These are phyloP conservation scores for Gracilaria gracilis DNA, from an alignment of 23 red algal genomes.

Conservation along the genomic window DNA sequence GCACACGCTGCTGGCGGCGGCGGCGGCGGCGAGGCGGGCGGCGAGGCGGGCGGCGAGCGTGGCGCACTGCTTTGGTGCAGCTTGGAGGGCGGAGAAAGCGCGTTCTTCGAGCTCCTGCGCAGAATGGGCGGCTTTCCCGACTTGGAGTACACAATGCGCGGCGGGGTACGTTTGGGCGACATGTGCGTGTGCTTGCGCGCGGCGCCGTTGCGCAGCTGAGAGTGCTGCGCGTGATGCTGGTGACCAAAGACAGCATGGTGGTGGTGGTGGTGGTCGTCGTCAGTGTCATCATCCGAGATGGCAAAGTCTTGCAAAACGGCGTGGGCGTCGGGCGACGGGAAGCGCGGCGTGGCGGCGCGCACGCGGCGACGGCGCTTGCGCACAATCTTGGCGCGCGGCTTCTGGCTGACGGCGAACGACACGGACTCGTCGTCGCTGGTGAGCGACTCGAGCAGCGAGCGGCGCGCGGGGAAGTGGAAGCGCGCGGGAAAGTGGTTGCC, in stretches of 20 bases:
- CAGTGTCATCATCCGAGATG: conserved; percentile 23
- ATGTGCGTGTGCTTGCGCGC: not conserved
- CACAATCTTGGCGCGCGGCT: conserved; percentile 21
- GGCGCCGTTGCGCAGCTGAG: not conserved
- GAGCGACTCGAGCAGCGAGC: conserved; percentile 50
- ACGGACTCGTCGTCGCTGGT: conserved; percentile 58
- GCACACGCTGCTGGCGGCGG: not conserved
- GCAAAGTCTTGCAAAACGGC: conserved; percentile 25
- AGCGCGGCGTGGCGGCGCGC: not conserved
- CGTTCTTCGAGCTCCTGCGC: not conserved
- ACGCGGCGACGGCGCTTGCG: conserved; percentile 27
- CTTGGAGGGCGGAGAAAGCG: not conserved
- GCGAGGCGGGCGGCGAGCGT: not conserved
- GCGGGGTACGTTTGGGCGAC: not conserved
- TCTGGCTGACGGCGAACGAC: conserved; percentile 27
- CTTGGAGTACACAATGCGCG: not conserved
- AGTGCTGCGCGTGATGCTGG: not conserved
- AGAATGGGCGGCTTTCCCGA: conserved; percentile 8
- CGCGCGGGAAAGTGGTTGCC: conserved; percentile 60
- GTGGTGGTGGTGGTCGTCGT: not conserved
- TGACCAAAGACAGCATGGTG: conserved; percentile 1
- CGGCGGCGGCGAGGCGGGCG: not conserved
- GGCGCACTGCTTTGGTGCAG: too few species aligned
- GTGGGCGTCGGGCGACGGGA: conserved; percentile 14
- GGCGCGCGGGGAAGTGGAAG: conserved; percentile 52